Conservation (phyloP, 2,329 filamentous ascomycete genomes). For the Coniella vitis region DNA sequence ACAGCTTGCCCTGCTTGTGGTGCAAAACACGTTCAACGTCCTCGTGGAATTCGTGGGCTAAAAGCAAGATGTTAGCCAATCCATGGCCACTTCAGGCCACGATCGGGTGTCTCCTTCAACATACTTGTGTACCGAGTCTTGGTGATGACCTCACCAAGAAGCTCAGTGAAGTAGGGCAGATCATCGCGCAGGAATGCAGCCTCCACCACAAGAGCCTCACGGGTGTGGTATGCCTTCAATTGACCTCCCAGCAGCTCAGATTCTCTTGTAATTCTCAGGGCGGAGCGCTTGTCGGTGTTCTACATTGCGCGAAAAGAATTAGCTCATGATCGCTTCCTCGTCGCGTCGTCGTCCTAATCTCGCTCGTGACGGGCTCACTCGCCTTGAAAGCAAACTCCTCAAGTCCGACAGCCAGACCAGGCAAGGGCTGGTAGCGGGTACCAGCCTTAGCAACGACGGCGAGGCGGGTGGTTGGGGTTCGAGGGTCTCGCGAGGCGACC, state of each 20-base stretch:
- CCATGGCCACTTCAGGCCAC: slow-evolving; percentile 8
- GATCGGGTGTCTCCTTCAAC: slow-evolving; percentile 24
- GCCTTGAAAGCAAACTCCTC: slow-evolving; percentile 98
- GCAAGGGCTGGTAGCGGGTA: slow-evolving; percentile 83
- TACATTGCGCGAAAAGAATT: slow-evolving; percentile 42
- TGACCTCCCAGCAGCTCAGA: slow-evolving; percentile 90
- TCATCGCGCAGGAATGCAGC: slow-evolving; percentile 94
- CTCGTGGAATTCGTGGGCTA: slow-evolving; percentile 87
- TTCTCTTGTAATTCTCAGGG: slow-evolving; percentile 89
- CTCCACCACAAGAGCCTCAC: slow-evolving; percentile 86
- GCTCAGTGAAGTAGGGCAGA: slow-evolving; percentile 94
- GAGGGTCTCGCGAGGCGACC: slow-evolving; percentile 82
- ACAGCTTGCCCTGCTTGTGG: slow-evolving; percentile 67
- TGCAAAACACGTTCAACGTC: slow-evolving; percentile 73
- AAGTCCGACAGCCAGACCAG: slow-evolving; percentile 82
- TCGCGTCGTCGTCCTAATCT: slow-evolving; percentile 11
- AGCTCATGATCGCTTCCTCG: slow-evolving; percentile 30
- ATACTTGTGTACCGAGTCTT: slow-evolving; percentile 78
- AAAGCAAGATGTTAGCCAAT: slow-evolving; percentile 13
- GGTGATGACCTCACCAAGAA: slow-evolving; percentile 84
- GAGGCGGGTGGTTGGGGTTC: slow-evolving; percentile 83
- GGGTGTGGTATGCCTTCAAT: slow-evolving; percentile 80
- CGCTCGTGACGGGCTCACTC: slow-evolving; percentile 20
- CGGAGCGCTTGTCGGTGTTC: slow-evolving; percentile 83
- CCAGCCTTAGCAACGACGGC: slow-evolving; percentile 91